Conservation (phyloP, 1,139 yeast species). For the Petasospora rhodanensis region DNA sequence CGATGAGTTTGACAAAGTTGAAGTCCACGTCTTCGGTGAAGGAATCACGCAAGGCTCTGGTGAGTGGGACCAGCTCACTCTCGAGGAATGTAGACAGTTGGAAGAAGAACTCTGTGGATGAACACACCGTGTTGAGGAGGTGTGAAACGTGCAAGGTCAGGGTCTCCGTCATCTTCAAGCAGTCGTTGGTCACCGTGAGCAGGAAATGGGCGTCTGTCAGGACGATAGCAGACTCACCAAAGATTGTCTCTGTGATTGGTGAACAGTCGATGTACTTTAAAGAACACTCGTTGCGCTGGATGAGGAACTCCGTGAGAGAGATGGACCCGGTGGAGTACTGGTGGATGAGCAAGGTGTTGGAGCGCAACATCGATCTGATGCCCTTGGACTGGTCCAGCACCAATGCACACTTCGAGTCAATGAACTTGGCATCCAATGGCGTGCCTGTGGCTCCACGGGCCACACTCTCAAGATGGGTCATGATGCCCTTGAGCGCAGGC, state of each 20-base stretch:
- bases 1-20: neutral
- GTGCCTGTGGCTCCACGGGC: too few relatives aligned
- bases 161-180: conserved; percentile 3
- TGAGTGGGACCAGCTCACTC: neutral
- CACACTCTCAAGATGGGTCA: too few relatives aligned
- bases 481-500: too few relatives aligned
- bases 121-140: conserved; percentile 3
- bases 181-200: conserved; percentile 3
- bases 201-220: conserved; percentile 5
- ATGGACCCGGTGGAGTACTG: conserved; percentile 3
- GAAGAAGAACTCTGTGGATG: conserved; percentile 10
- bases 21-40: neutral
- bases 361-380: conserved; percentile 6
- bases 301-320: conserved; percentile 7
- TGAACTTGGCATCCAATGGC: neutral
- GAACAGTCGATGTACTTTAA: conserved; percentile 2
- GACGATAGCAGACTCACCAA: neutral
- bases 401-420: neutral
- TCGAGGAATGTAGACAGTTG: conserved; percentile 4
- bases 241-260: neutral
- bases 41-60: neutral
- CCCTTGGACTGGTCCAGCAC: conserved; percentile 1
- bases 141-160: conserved; percentile 4
- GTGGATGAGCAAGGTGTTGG: conserved; percentile 5
- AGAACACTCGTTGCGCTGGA: conserved; percentile 10